Percentiles rank a stretch among this genome's conserved stretches.
phyloP scores from a whole-genome alignment of 345 rosid genomes.

The Melastoma malabathricum region DNA sequence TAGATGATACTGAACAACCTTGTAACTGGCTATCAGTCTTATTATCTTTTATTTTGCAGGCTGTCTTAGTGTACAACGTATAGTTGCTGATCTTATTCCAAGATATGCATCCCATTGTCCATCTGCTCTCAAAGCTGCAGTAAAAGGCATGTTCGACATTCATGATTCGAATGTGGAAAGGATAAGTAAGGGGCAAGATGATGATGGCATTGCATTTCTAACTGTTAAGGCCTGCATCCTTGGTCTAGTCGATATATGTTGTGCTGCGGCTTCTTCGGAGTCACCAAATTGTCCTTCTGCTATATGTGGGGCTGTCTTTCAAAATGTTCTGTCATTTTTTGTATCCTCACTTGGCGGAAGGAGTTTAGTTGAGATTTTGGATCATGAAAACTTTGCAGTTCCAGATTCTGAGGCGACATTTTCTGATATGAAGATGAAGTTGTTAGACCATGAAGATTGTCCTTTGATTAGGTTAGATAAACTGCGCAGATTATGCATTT shows the following conservation, averaged over 20 bases:
- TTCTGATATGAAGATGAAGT: conserved; percentile 49
- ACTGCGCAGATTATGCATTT: conserved; percentile 40
- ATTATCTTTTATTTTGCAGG: conserved; percentile 36
- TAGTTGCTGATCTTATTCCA: conserved; percentile 80
- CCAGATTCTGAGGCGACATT: conserved; percentile 33
- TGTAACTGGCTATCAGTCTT: neutral
- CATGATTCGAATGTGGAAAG: conserved; percentile 44
- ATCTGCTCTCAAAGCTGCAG: conserved; percentile 63
- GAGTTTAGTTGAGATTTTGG: conserved; percentile 42
- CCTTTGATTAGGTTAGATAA: conserved; percentile 44
- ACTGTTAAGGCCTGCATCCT: conserved; percentile 71
- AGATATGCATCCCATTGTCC: conserved; percentile 74
- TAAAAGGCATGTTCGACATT: conserved; percentile 47
- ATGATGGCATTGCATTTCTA: conserved; percentile 61
- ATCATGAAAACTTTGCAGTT: conserved; percentile 36
- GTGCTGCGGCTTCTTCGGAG: conserved; percentile 41
- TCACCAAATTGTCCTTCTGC: conserved; percentile 30
- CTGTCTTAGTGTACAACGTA: conserved; percentile 74
- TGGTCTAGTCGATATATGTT: conserved; percentile 78
- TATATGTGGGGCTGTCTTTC: conserved; percentile 57
- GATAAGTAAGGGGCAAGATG: conserved; percentile 45
- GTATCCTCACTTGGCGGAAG: conserved; percentile 41
- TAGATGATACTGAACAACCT: neutral
- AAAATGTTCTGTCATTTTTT: conserved; percentile 53
- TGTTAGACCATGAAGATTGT: conserved; percentile 40